Conservation (phyloP, 495 filamentous ascomycete species). For the Pseudotulostoma volvatum region DNA sequence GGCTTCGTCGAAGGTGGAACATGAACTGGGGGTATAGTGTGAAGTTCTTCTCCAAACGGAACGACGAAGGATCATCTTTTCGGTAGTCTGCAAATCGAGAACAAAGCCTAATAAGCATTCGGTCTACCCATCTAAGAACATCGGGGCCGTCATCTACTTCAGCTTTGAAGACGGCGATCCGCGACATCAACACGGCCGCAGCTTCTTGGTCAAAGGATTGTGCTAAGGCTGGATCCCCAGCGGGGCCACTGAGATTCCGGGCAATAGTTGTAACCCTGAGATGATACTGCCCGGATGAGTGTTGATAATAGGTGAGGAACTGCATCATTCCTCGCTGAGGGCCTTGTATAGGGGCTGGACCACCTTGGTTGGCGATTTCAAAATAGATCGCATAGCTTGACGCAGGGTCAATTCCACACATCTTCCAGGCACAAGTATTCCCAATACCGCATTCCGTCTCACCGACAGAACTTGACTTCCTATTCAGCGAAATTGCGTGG, state of each 20-base stretch:
- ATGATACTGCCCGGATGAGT: conserved; percentile 91
- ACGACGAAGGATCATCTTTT: conserved; percentile 95
- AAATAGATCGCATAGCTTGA: conserved; percentile 95
- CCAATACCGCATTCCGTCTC: conserved; percentile 98
- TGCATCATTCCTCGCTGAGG: conserved; percentile 94
- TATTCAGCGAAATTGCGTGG: conserved; percentile 90
- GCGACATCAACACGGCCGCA: conserved; percentile 92
- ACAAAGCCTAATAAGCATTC: conserved; percentile 96
- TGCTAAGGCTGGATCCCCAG: conserved; percentile 91
- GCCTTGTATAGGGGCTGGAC: conserved; percentile 67
- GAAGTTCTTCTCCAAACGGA: conserved; percentile 97
- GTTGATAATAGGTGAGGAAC: conserved; percentile 97
- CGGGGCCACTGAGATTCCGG: conserved; percentile 79
- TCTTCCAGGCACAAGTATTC: conserved; percentile 99
- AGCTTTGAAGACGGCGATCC: conserved; percentile 97
- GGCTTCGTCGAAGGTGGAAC: conserved; percentile 94
- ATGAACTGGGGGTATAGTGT: conserved; percentile 99
- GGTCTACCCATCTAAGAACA: conserved; percentile 93
- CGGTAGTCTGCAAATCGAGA: conserved; percentile 96
- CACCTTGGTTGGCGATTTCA: conserved; percentile 89
- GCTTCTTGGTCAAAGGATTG: conserved; percentile 99
- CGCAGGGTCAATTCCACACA: conserved; percentile 92
- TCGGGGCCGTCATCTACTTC: conserved; percentile 99
- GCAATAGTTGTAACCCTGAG: conserved; percentile 89
- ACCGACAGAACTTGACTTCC: conserved; percentile 92